These are phyloP conservation scores for Geotrichum citri-aurantii DNA, from an alignment of 1,139 yeast species.

Conservation along the genomic window DNA sequence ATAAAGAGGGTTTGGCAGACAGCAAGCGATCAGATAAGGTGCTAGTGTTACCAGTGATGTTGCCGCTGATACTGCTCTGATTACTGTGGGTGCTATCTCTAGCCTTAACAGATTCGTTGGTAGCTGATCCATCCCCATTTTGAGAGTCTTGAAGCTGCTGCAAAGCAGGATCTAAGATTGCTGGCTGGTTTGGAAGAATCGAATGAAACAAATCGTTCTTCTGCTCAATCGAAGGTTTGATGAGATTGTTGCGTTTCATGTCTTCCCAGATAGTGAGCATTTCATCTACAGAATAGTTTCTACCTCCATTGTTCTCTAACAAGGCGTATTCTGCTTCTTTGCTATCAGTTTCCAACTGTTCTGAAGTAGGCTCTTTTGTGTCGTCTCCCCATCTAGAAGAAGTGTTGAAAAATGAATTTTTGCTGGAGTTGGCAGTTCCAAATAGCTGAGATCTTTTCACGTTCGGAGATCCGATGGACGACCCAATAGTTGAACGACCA, in stretches of 20 bases:
- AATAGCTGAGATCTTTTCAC: constrained; percentile 7
- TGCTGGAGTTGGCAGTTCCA: background rate
- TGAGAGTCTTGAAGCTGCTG: constrained; percentile 10
- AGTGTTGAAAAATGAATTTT: background rate
- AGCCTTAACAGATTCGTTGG: constrained; percentile 1
- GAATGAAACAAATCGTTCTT: constrained; percentile 25
- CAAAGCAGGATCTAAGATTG: constrained; percentile 12
- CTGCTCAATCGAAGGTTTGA: constrained; percentile 32
- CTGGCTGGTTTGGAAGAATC: constrained; percentile 23
- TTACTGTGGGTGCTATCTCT: constrained; percentile 4
- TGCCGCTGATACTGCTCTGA: constrained; percentile 7
- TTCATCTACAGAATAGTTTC: constrained; percentile 46
- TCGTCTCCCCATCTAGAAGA: constrained; percentile 9
- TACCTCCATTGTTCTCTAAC: constrained; percentile 25
- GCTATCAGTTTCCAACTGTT: constrained; percentile 2
- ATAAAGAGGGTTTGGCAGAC: constrained; percentile 15
- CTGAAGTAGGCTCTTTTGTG: background rate
- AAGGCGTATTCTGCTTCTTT: constrained; percentile 4
- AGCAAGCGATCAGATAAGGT: constrained; percentile 15
- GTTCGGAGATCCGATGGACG: constrained; percentile 4
- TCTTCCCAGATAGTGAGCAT: constrained; percentile 50
- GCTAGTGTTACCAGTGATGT: constrained; percentile 2
- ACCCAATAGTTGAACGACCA: constrained; percentile 11
- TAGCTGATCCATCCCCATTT: background rate
- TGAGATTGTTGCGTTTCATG: constrained; percentile 36